Evolutionary conservation across 1,139 yeast genomes (phyloP).

Genomic region (Hemisphaericaspora subhashii): DNA sequence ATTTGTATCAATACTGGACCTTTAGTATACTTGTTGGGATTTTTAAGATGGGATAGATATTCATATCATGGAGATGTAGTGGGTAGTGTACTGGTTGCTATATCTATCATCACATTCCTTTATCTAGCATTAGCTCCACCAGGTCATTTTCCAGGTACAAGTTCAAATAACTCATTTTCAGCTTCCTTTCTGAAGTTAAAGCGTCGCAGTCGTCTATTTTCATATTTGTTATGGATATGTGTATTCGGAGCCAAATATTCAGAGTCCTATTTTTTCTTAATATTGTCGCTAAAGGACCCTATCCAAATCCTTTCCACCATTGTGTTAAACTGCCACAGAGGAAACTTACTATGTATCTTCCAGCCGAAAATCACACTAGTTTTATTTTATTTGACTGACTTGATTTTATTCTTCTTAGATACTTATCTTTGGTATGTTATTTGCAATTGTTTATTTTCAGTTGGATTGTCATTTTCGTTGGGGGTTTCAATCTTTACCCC

Average conservation of each 20-base stretch:
- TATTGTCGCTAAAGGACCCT: constrained; percentile 90
- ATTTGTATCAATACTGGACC: constrained; percentile 57
- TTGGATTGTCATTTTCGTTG: constrained; percentile 95
- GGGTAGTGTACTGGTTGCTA: constrained; percentile 56
- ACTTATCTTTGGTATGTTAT: constrained; percentile 98
- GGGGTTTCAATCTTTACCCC: constrained; percentile 99
- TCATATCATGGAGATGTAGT: constrained; percentile 51
- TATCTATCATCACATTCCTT: constrained; percentile 60
- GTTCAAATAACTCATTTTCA: too few species aligned
- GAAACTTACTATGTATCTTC: constrained; percentile 85
- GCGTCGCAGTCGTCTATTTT: constrained; percentile 96
- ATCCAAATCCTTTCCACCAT: constrained; percentile 62
- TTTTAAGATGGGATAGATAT: constrained; percentile 51
- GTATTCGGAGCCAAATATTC: constrained; percentile 85
- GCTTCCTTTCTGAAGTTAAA: constrained; percentile 80
- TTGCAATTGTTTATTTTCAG: constrained; percentile 90
- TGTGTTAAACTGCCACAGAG: constrained; percentile 68
- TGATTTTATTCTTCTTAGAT: constrained; percentile 95
- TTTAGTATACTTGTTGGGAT: constrained; percentile 57
- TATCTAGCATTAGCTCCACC: constrained; percentile 58
- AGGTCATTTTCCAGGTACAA: constrained; percentile 45
- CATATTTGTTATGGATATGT: constrained; percentile 84
- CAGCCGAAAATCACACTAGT: constrained; percentile 89
- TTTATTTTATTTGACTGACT: constrained; percentile 87
- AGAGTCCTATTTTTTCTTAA: constrained; percentile 93